A percentile compares a stretch with the other conserved stretches of the same genome.
phyloP scores from a whole-genome alignment of 495 filamentous ascomycete species.

The Talaromyces wortmannii region DNA sequence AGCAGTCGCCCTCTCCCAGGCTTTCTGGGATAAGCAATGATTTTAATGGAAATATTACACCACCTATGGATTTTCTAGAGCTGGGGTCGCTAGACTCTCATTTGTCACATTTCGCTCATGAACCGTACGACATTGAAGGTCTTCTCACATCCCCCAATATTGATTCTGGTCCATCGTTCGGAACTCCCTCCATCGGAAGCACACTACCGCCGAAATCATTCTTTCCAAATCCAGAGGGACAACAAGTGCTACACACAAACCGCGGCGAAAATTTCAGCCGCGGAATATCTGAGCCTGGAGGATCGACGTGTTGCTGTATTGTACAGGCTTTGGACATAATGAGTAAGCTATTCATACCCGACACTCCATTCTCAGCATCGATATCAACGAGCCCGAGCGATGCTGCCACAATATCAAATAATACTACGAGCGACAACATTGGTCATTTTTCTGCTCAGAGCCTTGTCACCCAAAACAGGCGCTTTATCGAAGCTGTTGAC shows the following conservation, averaged over 20 bases:
- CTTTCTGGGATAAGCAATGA: background rate
- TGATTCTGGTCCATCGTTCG: background rate
- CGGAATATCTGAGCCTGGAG: background rate
- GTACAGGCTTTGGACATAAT: background rate
- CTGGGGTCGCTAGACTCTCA: background rate
- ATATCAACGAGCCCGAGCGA: background rate
- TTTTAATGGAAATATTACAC: background rate
- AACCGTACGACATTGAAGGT: background rate
- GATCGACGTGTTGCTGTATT: background rate
- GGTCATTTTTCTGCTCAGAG: slow-evolving; percentile 1
- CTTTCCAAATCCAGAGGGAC: background rate
- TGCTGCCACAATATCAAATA: background rate
- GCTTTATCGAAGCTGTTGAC: slow-evolving; percentile 12
- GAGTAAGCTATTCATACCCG: background rate
- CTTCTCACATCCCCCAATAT: background rate
- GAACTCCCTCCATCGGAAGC: background rate
- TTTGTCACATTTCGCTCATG: background rate
- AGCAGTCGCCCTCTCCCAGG: background rate
- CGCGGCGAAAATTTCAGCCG: background rate
- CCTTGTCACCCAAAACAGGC: slow-evolving; percentile 16
- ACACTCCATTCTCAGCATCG: background rate
- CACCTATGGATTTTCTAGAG: background rate
- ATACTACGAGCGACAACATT: background rate
- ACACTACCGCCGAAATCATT: background rate
- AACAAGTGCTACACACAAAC: background rate